A percentile compares a stretch with the other conserved stretches of the same genome.
Conservation (phyloP, 148 eudicot genomes). For the Chenopodium formosanum region DNA sequence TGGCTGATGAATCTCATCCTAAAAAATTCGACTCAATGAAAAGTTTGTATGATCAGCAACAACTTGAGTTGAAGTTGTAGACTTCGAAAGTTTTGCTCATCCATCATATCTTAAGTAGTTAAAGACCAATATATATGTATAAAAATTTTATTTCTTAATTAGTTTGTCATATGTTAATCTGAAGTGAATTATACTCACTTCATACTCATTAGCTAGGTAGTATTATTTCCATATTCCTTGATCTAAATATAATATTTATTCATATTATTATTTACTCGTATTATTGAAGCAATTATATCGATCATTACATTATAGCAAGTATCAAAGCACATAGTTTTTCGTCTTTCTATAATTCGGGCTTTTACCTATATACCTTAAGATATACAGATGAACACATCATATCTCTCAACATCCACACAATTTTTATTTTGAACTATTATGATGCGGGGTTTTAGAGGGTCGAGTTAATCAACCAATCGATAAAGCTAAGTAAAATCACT, state of each 20-base stretch:
- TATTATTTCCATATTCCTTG: neutral
- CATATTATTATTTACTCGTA: neutral
- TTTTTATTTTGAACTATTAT: too few relatives aligned
- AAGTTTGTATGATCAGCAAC: slow-evolving; percentile 14
- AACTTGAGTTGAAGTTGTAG: slow-evolving; percentile 29
- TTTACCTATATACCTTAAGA: too few relatives aligned
- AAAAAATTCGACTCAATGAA: neutral
- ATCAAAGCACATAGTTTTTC: neutral
- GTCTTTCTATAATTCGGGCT: too few relatives aligned
- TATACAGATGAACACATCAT: too few relatives aligned
- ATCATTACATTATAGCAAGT: too few relatives aligned
- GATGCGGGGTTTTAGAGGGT: too few relatives aligned
- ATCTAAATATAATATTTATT: neutral
- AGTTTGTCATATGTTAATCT: neutral
- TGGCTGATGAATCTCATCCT: neutral
- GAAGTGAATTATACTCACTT: neutral
- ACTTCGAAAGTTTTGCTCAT: neutral
- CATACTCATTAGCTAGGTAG: neutral
- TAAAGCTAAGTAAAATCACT: too few relatives aligned
- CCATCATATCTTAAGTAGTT: neutral
- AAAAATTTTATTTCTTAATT: neutral
- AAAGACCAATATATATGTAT: neutral
- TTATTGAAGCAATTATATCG: too few relatives aligned
- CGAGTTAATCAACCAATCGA: too few relatives aligned
- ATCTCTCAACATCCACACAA: neutral